Base-by-base conservation (phyloP, 2,329 filamentous ascomycete genomes). In the Fusarium sp. region DNA sequence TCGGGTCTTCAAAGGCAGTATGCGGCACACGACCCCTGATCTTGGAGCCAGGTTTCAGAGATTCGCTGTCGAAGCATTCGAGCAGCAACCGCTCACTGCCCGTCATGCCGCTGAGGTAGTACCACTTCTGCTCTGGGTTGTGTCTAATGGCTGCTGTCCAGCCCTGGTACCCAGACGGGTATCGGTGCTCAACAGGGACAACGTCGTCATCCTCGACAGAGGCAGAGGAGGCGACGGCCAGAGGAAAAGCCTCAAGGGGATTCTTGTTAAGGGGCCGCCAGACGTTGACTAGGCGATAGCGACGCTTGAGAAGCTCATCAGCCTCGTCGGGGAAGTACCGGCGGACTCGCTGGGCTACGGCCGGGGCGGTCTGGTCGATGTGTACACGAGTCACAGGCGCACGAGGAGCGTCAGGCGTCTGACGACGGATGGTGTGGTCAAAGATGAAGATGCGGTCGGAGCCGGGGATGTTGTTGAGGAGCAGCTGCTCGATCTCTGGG, bases 271-370 rank as follows among this genome's bases (percentile, higher is more conserved):
- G 77, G 13, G 88, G 88, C 0, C 91, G 83, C 93, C 93, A 97
- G 43, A 97, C 89, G 67, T 96, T 97, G 74, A 97, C 86, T 71
- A 97, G 91, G 58, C 92, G 85, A 75, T 92, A 93, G 3, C 92
- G 87, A 3, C 84, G 86, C 56, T 81, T 73, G 1, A 94, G 83
- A 0, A 94, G 79, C 52, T 76, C 71, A 5, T 89, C 87, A 0
- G 91, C 90, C 60, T 93, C 90, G 9, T 83, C 83, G 2, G 85
- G 77, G 51, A 92, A 80, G 74, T 93, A 91, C 2, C 83, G 79
- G 12, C 79, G 79, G 3, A 96, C 90, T 43, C 92, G 89, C 73
- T 85, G 81, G 9, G 78, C 82, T 1, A 90, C 88, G 0, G 90
- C 89, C 13, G 75, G 75, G 7, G 84, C 76, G 0, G 92, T 95